Evolutionary conservation across 306 rosid species (phyloP).

Genomic region (Trichosanthes cucumerina): DNA sequence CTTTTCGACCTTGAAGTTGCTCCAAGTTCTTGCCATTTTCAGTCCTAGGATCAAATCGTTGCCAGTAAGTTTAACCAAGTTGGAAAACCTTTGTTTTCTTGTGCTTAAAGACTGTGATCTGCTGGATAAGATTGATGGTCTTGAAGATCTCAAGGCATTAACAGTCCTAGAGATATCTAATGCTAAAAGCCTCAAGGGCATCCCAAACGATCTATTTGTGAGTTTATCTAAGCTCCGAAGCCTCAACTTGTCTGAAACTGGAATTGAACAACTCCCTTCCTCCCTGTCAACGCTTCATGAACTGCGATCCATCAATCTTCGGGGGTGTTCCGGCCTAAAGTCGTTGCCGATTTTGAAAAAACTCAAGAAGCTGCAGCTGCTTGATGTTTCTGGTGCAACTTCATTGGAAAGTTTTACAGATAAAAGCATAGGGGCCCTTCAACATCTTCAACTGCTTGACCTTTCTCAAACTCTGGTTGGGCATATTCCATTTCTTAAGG

Average conservation of each 20-base stretch:
- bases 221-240: slow-evolving; percentile 12
- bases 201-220: neutral
- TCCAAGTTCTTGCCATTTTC: slow-evolving; percentile 15
- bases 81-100: slow-evolving; percentile 16
- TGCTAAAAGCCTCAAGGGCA: slow-evolving; percentile 5
- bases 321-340: slow-evolving; percentile 4
- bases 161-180: slow-evolving; percentile 26
- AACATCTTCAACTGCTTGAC: slow-evolving; percentile 15
- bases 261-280: slow-evolving; percentile 13
- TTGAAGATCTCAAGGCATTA: neutral
- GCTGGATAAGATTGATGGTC: slow-evolving; percentile 8
- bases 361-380: slow-evolving; percentile 10
- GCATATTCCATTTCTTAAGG: slow-evolving; percentile 17
- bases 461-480: slow-evolving; percentile 19
- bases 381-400: slow-evolving; percentile 31
- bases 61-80: neutral
- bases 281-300: slow-evolving; percentile 13
- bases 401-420: slow-evolving; percentile 7
- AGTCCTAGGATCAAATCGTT: slow-evolving; percentile 14
- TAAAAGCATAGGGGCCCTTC: neutral
- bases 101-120: slow-evolving; percentile 32
- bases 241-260: slow-evolving; percentile 21
- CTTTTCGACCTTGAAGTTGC: neutral
- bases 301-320: slow-evolving; percentile 24
- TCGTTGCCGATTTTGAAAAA: slow-evolving; percentile 11